Evolutionary conservation across 169 alveolate genomes (phyloP), one percentile per base, ranked within the genome.

Genomic region (Theileria sp.): DNA sequence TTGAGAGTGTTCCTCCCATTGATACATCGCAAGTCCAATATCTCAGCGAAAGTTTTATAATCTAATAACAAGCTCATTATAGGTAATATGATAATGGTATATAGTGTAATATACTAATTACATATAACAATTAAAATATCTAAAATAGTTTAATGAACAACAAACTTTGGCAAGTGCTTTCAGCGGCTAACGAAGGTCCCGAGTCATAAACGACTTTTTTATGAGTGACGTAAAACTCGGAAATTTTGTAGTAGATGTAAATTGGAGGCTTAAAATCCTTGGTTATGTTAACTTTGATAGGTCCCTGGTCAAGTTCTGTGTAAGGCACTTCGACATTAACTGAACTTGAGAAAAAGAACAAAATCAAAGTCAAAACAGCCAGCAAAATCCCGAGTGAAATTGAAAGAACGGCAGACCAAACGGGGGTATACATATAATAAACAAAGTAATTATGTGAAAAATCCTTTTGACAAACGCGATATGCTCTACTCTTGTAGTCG

Each of bases 161-260:
- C 89, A 49, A 44, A 83, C 89, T 76, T 36, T 66, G 64, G 51
- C 89, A 83, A 0, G 70, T 32, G 49, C 78, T 64, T 3, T 23
- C 3, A 34, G 81, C 23, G 58, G 78, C 64, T n/a, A 5, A 19
- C 9, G 78, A 26, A 13, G 86, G 85, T 19, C 44, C 74, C 50
- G 91, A 69, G 28, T 79, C 91, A 69, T 85, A 78, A n/a, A 81
- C 80, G 56, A 78, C 81, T 54, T 34, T 78, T 34, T 85, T 85
- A 66, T 85, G 87, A 36, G 81, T 71, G 60, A 69, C 85, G 62
- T 85, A 74, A 56, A 85, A 85, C 60, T 78, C 87, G 51, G 86
- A 30, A 23, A 85, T 25, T 36, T 79, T 77, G 84, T 72, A 85
- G 77, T 72, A 79, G 30, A 85, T 7, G 71, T 85, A 85, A 17